These are phyloP conservation scores for Waltergamsia citrina DNA, from an alignment of 2,329 filamentous ascomycete species.

Conservation along the genomic window DNA sequence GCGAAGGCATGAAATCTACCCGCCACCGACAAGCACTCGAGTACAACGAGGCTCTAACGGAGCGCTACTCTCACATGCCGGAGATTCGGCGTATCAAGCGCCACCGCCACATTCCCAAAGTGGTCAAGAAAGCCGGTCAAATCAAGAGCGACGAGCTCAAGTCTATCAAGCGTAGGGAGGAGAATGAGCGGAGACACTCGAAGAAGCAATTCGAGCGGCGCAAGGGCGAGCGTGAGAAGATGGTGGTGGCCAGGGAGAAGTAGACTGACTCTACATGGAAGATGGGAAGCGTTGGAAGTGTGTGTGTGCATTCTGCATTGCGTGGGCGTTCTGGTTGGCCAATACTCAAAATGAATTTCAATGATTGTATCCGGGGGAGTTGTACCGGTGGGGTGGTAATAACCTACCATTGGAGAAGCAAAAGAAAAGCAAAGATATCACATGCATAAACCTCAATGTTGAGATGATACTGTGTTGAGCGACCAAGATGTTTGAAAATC, in stretches of 20 bases:
- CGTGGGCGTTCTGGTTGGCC: conserved; percentile 24
- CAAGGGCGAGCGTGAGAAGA: conserved; percentile 82
- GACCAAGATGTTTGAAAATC: too few relatives aligned
- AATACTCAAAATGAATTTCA: too few relatives aligned
- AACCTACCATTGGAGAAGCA: too few relatives aligned
- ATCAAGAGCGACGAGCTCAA: conserved; percentile 88
- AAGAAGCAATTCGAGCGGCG: conserved; percentile 71
- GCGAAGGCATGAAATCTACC: conserved; percentile 78
- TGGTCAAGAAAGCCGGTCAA: conserved; percentile 90
- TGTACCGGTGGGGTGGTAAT: too few relatives aligned
- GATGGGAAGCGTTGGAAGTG: too few relatives aligned
- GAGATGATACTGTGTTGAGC: too few relatives aligned
- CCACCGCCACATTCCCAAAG: conserved; percentile 84
- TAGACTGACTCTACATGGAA: too few relatives aligned
- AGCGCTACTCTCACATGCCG: conserved; percentile 89
- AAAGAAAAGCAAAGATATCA: too few relatives aligned
- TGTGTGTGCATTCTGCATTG: too few relatives aligned
- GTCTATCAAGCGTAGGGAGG: conserved; percentile 80
- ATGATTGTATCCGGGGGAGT: too few relatives aligned
- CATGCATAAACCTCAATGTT: too few relatives aligned
- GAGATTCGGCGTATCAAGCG: conserved; percentile 85
- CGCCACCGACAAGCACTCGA: conserved; percentile 81
- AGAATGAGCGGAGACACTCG: conserved; percentile 88
- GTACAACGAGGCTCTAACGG: conserved; percentile 78
- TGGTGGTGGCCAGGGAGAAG: conserved; percentile 62